These are phyloP conservation scores for Dalbergia cochinchinensis DNA, from an alignment of 306 rosid species.

Conservation along the genomic window DNA sequence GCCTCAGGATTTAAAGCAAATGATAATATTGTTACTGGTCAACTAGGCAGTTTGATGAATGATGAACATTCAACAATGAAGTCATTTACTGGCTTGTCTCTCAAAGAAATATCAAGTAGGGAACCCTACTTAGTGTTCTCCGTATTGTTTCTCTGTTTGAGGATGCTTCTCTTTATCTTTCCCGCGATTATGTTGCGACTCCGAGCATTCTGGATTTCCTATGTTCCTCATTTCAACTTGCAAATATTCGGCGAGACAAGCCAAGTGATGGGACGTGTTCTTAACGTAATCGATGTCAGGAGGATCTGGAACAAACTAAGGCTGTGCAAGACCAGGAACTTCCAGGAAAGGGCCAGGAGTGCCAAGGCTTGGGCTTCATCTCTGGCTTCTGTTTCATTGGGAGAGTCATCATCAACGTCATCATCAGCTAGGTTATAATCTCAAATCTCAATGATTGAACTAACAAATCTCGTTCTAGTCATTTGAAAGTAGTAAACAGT, in stretches of 20 bases:
- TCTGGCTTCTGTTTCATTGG: constrained; percentile 75
- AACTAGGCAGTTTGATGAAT: constrained; percentile 29
- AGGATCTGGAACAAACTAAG: constrained; percentile 77
- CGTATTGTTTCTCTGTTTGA: constrained; percentile 63
- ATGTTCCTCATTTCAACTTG: constrained; percentile 67
- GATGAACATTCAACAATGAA: constrained; percentile 47
- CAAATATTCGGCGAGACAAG: constrained; percentile 74
- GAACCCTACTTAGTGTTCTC: constrained; percentile 71
- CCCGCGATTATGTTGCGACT: constrained; percentile 53
- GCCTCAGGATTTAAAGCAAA: constrained; percentile 66
- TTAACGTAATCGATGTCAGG: constrained; percentile 66
- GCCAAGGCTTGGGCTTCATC: constrained; percentile 87
- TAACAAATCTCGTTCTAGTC: constrained; percentile 42
- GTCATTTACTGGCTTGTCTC: constrained; percentile 45
- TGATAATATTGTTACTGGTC: constrained; percentile 44
- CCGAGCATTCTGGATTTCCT: constrained; percentile 60
- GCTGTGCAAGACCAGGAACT: constrained; percentile 67
- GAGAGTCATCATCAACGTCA: constrained; percentile 59
- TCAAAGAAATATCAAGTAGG: constrained; percentile 51
- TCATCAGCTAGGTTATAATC: constrained; percentile 52
- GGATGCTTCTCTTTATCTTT: constrained; percentile 54
- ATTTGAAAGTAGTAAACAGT: constrained; percentile 52
- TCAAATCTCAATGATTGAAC: constrained; percentile 43
- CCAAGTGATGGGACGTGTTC: constrained; percentile 65
- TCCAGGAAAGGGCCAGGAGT: constrained; percentile 71